These are phyloP conservation scores for Magnaporthiopsis incrustans DNA, from an alignment of 2,329 filamentous ascomycete species.

Conservation along the genomic window DNA sequence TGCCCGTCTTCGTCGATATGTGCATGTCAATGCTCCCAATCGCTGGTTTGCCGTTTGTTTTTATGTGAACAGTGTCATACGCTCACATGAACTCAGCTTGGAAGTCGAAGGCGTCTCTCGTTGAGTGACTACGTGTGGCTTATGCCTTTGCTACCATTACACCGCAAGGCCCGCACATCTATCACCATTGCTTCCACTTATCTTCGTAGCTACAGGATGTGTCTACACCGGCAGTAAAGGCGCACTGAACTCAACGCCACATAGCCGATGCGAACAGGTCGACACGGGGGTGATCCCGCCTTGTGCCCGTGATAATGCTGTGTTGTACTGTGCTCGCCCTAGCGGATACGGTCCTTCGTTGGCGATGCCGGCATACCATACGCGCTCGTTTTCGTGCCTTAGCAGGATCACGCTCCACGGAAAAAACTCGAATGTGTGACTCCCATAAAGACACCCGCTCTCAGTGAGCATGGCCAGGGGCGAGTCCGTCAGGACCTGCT, in stretches of 20 bases:
- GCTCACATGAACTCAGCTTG: too few species aligned
- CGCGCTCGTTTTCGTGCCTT: slow-evolving; percentile 24
- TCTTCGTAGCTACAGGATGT: too few species aligned
- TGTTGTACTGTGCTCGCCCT: slow-evolving; percentile 18
- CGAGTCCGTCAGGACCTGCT: slow-evolving; percentile 26
- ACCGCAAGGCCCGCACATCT: too few species aligned
- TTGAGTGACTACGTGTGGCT: too few species aligned
- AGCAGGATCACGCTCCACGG: slow-evolving; percentile 24
- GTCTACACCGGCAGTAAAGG: too few species aligned
- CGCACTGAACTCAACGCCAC: slow-evolving; percentile 14
- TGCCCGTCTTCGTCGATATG: too few species aligned
- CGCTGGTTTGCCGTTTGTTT: too few species aligned
- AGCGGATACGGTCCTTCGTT: slow-evolving; percentile 23
- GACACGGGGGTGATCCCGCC: slow-evolving; percentile 21
- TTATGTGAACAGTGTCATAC: too few species aligned
- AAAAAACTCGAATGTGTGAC: slow-evolving; percentile 24
- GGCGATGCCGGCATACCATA: slow-evolving; percentile 17
- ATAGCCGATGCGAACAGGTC: slow-evolving; percentile 22
- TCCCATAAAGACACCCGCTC: slow-evolving; percentile 24
- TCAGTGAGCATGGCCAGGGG: slow-evolving; percentile 25
- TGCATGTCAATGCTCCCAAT: too few species aligned
- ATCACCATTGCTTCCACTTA: too few species aligned
- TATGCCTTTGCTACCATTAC: too few species aligned
- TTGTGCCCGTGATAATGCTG: slow-evolving; percentile 24
- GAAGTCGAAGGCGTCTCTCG: too few species aligned